Conservation (phyloP, 345 rosid species). For the Iberis pinnata region DNA sequence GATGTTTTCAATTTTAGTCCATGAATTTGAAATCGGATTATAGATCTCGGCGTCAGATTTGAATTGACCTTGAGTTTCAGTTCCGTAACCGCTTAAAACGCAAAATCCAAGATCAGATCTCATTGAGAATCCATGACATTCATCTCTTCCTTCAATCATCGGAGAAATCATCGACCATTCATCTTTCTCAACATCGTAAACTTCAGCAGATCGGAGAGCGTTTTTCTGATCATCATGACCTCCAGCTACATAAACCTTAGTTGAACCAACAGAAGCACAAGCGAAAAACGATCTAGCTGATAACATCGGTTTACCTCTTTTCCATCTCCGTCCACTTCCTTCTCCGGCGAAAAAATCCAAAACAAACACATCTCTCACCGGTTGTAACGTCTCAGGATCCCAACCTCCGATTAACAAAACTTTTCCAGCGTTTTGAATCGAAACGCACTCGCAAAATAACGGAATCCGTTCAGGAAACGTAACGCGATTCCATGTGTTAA, state of each 20-base stretch:
- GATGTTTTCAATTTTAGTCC: constrained; percentile 32
- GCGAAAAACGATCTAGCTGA: constrained; percentile 52
- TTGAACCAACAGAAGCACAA: constrained; percentile 33
- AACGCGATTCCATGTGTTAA: constrained; percentile 34
- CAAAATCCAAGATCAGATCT: constrained; percentile 32
- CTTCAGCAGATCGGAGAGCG: constrained; percentile 41
- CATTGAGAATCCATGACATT: constrained; percentile 42
- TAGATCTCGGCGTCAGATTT: constrained; percentile 43
- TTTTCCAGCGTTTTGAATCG: constrained; percentile 34
- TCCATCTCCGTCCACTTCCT: constrained; percentile 32
- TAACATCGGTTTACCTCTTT: constrained; percentile 41
- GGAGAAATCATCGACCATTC: constrained; percentile 43
- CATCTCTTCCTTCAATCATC: constrained; percentile 53
- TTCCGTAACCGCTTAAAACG: constrained; percentile 56
- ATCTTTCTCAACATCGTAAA: constrained; percentile 42
- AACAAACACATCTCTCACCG: constrained; percentile 39
- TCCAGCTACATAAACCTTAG: constrained; percentile 45
- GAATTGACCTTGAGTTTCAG: constrained; percentile 52
- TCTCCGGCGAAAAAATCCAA: constrained; percentile 31
- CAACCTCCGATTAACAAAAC: constrained; percentile 48
- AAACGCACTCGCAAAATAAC: constrained; percentile 48
- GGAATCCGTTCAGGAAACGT: constrained; percentile 32
- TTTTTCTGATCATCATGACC: constrained; percentile 61
- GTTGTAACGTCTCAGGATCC: constrained; percentile 51
- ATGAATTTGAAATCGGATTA: constrained; percentile 33